Evolutionary conservation across 2,329 filamentous ascomycete species (phyloP).

Genomic region (Stagonosporopsis rhizophila): DNA sequence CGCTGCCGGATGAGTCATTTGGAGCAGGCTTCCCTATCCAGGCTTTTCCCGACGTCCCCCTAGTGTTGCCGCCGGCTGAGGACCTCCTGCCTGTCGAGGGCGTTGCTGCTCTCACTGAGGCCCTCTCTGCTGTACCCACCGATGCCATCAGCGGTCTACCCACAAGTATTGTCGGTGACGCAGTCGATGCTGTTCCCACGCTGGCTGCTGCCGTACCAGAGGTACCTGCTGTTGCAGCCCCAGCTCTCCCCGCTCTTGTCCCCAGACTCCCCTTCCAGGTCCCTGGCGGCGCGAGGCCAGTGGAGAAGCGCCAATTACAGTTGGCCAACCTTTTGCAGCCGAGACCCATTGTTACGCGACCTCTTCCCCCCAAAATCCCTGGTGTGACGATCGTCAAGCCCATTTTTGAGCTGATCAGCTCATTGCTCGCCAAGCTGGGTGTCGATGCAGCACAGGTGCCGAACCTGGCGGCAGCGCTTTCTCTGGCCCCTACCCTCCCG

Average conservation of each 20-base stretch:
- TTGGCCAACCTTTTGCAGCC: not conserved
- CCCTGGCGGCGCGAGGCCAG: not conserved
- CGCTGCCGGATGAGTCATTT: conserved; percentile 1
- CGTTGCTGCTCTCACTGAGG: not conserved
- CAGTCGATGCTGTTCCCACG: not conserved
- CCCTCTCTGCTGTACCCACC: not conserved
- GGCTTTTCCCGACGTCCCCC: conserved; percentile 5
- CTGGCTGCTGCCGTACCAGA: not conserved
- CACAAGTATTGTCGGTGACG: not conserved
- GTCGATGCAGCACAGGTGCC: not conserved
- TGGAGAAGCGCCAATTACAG: conserved; percentile 4
- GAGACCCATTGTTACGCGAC: not conserved
- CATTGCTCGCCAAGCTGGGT: not conserved
- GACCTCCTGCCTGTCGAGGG: not conserved
- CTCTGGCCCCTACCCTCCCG: not conserved
- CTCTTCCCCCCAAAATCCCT: not conserved
- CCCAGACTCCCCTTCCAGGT: conserved; percentile 9
- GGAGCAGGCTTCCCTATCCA: conserved; percentile 12
- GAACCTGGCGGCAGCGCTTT: not conserved
- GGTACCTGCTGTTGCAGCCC: not conserved
- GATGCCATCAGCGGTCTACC: conserved; percentile 8
- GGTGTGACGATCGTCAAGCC: not conserved
- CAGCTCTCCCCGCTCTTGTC: not conserved
- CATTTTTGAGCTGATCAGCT: not conserved
- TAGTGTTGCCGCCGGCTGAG: not conserved